phyloP scores from a whole-genome alignment of 768 basidiomycete genomes.

The Calvatia gigantea region DNA sequence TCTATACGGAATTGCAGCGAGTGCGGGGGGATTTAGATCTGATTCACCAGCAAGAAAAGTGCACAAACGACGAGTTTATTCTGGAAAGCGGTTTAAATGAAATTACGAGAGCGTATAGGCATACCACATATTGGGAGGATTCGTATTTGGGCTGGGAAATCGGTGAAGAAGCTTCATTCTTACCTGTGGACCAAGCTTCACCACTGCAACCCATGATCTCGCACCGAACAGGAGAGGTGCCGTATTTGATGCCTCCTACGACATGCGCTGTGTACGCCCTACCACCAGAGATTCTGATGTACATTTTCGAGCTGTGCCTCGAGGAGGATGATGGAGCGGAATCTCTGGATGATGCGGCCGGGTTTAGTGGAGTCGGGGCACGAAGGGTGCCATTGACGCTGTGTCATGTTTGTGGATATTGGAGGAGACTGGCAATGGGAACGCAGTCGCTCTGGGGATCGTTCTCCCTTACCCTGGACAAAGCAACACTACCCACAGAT shows the following conservation, averaged over 20 bases:
- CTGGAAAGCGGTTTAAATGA: neutral
- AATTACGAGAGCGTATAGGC: neutral
- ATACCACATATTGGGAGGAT: neutral
- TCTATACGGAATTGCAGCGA: neutral
- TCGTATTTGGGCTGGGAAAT: neutral
- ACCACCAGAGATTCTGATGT: constrained; percentile 8
- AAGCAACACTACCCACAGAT: neutral
- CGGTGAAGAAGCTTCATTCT: neutral
- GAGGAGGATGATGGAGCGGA: neutral
- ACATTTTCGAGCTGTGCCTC: constrained; percentile 8
- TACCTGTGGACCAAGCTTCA: neutral
- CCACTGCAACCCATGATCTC: neutral
- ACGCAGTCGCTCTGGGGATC: constrained; percentile 8
- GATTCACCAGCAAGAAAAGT: neutral
- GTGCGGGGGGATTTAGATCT: neutral
- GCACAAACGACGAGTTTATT: neutral
- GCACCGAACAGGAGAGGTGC: neutral
- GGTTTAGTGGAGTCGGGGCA: neutral
- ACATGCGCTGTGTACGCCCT: neutral
- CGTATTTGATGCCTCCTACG: neutral
- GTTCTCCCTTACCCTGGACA: constrained; percentile 3
- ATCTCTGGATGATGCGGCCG: constrained; percentile 7
- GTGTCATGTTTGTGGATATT: constrained; percentile 6
- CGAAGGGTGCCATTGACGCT: constrained; percentile 1
- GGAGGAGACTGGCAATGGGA: neutral